A percentile compares a stretch with the other conserved stretches of the same genome.
Conservation (phyloP, 441 rosid species). For the Adansonia grandidieri region DNA sequence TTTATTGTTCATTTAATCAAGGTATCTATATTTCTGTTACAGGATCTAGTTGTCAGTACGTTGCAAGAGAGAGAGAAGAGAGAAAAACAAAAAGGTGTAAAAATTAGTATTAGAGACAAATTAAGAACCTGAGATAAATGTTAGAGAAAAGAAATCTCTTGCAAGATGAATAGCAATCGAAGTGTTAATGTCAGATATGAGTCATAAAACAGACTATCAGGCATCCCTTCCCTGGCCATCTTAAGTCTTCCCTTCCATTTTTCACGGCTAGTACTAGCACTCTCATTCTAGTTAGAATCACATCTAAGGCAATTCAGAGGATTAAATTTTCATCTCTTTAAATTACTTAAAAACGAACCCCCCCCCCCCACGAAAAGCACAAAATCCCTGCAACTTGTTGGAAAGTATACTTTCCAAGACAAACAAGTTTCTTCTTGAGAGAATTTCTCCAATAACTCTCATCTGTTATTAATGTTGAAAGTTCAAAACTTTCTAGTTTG, state of each 20-base stretch:
- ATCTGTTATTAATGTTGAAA: background rate
- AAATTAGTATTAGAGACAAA: background rate
- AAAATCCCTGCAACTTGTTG: background rate
- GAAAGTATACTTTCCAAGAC: background rate
- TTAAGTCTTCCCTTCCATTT: background rate
- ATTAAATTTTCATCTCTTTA: background rate
- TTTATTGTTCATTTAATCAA: constrained; percentile 4
- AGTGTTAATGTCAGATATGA: background rate
- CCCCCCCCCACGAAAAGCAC: background rate
- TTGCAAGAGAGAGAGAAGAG: background rate
- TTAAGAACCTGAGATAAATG: background rate
- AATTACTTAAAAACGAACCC: background rate
- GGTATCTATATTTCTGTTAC: background rate
- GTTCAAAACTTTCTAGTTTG: constrained; percentile 12
- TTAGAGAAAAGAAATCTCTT: background rate
- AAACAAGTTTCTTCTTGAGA: background rate
- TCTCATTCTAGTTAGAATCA: background rate
- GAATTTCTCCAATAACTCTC: background rate
- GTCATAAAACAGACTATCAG: background rate
- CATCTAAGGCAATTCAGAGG: background rate
- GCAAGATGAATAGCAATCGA: background rate
- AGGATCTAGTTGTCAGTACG: background rate
- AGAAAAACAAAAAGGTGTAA: background rate
- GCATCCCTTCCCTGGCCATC: background rate
- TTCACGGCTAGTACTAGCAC: background rate